Conservation (phyloP, 495 filamentous ascomycete species). For the Pseudevernia furfuracea region DNA sequence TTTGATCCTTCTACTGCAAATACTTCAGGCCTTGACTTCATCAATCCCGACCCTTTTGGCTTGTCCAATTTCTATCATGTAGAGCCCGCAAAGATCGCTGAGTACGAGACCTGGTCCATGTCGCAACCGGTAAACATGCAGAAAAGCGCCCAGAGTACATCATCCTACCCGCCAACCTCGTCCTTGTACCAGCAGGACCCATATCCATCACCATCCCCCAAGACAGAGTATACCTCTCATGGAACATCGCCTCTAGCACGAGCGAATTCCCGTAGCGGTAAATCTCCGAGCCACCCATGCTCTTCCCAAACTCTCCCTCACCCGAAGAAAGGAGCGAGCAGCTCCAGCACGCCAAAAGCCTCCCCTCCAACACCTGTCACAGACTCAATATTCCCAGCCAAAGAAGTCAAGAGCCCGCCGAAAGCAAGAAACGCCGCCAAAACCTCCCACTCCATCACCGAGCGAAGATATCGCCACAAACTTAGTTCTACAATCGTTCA, state of each 20-base stretch:
- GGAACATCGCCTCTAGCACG: background rate
- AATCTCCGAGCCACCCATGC: background rate
- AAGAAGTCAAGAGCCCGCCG: background rate
- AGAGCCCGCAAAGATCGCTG: no score
- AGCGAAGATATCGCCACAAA: conserved; percentile 90
- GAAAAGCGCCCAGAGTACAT: no score
- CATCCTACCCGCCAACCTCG: background rate
- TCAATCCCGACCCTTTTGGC: no score
- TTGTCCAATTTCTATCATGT: no score
- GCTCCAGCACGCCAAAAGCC: background rate
- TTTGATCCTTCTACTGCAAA: no score
- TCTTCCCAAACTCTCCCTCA: background rate
- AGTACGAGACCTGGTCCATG: no score
- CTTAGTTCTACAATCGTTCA: conserved; percentile 92
- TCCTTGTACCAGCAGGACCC: background rate
- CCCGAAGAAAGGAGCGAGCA: background rate
- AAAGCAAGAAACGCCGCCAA: conserved; percentile 62
- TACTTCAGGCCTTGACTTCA: no score
- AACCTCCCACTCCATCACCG: conserved; percentile 96
- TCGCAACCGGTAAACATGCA: no score
- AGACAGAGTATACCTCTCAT: background rate
- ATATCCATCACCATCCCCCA: background rate
- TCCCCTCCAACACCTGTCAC: background rate
- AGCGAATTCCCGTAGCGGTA: background rate
- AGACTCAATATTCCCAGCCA: background rate